A percentile compares a stretch with the other conserved stretches of the same genome.
Evolutionary conservation across 805 yeast species (phyloP).

Genomic region (Saccharomycopsis schoenii): DNA sequence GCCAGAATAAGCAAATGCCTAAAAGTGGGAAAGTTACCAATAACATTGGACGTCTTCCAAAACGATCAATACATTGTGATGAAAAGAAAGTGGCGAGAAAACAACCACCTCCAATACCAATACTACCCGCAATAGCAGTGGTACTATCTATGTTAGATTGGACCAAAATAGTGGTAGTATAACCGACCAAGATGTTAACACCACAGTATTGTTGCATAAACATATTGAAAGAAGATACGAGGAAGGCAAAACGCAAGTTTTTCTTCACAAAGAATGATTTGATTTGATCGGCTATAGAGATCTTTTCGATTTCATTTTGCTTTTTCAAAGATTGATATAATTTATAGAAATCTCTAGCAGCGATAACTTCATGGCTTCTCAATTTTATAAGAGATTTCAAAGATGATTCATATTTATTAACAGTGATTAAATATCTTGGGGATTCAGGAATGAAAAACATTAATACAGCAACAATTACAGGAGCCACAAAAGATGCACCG

Average conservation of each 20-base stretch:
- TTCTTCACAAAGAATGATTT: slow-evolving; percentile 33
- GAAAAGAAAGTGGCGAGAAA: slow-evolving; percentile 38
- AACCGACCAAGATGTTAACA: slow-evolving; percentile 42
- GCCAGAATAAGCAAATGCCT: slow-evolving; percentile 43
- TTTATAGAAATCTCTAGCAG: slow-evolving; percentile 58
- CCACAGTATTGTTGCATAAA: slow-evolving; percentile 50
- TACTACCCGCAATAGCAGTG: slow-evolving; percentile 31
- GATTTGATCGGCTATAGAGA: slow-evolving; percentile 31
- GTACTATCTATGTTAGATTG: slow-evolving; percentile 34
- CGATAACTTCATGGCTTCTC: slow-evolving; percentile 39
- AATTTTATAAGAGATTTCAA: slow-evolving; percentile 37
- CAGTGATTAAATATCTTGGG: slow-evolving; percentile 58
- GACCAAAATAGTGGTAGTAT: slow-evolving; percentile 39
- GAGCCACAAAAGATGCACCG: slow-evolving; percentile 53
- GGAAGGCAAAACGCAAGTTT: slow-evolving; percentile 42
- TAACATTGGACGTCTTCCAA: slow-evolving; percentile 42
- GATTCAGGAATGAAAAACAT: slow-evolving; percentile 56
- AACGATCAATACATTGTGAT: slow-evolving; percentile 37
- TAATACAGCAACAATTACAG: slow-evolving; percentile 39
- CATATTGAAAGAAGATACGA: slow-evolving; percentile 40
- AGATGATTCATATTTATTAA: slow-evolving; percentile 39
- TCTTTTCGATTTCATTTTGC: slow-evolving; percentile 34
- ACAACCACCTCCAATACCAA: slow-evolving; percentile 42
- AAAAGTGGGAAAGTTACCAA: slow-evolving; percentile 51
- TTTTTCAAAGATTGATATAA: slow-evolving; percentile 42